Evolutionary conservation across 371 early-diverging fungal species (phyloP).

Genomic region (Saksenaea vasiformis): DNA sequence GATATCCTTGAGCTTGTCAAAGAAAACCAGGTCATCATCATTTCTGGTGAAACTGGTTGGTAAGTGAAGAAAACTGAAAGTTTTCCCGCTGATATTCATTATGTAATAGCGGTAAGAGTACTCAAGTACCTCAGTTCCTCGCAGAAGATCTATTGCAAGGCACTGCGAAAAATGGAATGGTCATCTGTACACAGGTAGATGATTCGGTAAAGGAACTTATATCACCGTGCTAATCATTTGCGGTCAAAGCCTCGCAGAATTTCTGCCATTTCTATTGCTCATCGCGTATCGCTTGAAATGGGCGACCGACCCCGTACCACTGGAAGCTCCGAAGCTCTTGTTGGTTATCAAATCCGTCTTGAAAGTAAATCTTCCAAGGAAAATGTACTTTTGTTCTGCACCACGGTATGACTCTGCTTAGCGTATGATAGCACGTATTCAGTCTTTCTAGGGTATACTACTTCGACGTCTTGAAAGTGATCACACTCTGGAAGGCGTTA

Average conservation of each 20-base stretch:
- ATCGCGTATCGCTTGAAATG: constrained; percentile 84
- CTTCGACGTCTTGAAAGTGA: constrained; percentile 70
- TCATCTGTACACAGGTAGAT: constrained; percentile 87
- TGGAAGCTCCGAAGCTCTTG: constrained; percentile 56
- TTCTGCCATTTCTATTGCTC: constrained; percentile 91
- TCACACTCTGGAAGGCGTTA: constrained; percentile 57
- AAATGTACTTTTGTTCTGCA: constrained; percentile 73
- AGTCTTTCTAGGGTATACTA: constrained; percentile 64
- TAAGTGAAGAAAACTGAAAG: constrained; percentile 9
- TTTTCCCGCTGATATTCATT: constrained; percentile 4
- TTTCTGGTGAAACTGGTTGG: constrained; percentile 92
- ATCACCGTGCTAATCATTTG: neutral
- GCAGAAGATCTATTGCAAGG: constrained; percentile 59
- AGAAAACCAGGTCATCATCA: constrained; percentile 68
- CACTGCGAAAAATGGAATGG: constrained; percentile 37
- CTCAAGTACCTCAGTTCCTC: constrained; percentile 90
- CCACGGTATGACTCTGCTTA: constrained; percentile 50
- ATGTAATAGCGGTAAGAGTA: constrained; percentile 79
- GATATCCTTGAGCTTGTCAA: constrained; percentile 56
- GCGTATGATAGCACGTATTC: neutral
- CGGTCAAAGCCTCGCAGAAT: constrained; percentile 82
- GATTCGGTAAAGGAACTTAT: neutral
- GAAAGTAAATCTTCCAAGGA: constrained; percentile 59
- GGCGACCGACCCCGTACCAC: constrained; percentile 57
- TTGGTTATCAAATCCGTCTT: constrained; percentile 88